Conservation (phyloP, 306 rosid genomes). For the Cicer pinnatifidum region DNA sequence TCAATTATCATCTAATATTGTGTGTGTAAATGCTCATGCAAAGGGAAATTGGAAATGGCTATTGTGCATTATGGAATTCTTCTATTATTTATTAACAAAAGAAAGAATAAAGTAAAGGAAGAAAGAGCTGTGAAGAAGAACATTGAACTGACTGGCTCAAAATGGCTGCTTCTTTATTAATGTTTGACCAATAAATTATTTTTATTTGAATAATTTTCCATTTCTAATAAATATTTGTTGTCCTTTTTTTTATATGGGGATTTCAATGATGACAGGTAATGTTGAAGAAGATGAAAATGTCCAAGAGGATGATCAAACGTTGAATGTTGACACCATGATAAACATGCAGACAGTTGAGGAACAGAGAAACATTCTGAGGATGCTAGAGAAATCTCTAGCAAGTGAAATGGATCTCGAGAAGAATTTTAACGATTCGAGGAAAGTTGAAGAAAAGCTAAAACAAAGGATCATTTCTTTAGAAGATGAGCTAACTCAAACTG, state of each 20-base stretch:
- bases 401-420: slow-evolving; percentile 87
- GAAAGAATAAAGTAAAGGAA: neutral
- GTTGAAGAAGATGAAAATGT: slow-evolving; percentile 44
- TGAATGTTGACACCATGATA: slow-evolving; percentile 43
- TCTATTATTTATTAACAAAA: slow-evolving; percentile 6
- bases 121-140: slow-evolving; percentile 33
- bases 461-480: slow-evolving; percentile 58
- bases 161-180: slow-evolving; percentile 39
- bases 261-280: slow-evolving; percentile 57
- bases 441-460: slow-evolving; percentile 62
- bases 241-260: slow-evolving; percentile 13
- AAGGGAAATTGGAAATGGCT: slow-evolving; percentile 27
- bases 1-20: slow-evolving; percentile 36
- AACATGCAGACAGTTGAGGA: slow-evolving; percentile 73
- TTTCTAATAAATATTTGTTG: slow-evolving; percentile 24
- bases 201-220: slow-evolving; percentile 13
- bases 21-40: slow-evolving; percentile 29
- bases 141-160: slow-evolving; percentile 37
- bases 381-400: slow-evolving; percentile 85
- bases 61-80: neutral
- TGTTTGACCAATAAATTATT: slow-evolving; percentile 38
- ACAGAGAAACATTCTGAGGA: slow-evolving; percentile 70
- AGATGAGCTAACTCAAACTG: slow-evolving; percentile 57
- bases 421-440: slow-evolving; percentile 59
- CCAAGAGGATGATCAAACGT: slow-evolving; percentile 52